Evolutionary conservation across 257 asterid genomes (phyloP).

Genomic region (Handroanthus guayacan): DNA sequence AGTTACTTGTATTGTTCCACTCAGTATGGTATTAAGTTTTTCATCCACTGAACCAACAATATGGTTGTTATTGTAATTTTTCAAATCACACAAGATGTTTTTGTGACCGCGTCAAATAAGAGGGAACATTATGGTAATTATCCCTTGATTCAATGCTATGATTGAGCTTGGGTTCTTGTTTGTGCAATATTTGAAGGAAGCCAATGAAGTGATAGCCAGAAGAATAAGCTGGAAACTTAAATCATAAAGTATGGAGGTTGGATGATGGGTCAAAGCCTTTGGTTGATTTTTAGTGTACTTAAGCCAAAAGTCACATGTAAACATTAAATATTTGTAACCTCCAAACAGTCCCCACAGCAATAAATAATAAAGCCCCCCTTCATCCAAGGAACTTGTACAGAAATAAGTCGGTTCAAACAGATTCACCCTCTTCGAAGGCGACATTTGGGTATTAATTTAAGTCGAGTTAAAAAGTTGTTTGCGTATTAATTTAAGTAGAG

Average conservation of each 20-base stretch:
- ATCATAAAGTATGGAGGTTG: not conserved
- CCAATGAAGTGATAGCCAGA: not conserved
- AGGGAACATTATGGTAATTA: no score
- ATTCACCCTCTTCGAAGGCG: not conserved
- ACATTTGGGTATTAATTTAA: no score
- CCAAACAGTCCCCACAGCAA: constrained; percentile 38
- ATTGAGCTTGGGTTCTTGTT: not conserved
- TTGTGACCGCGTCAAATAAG: no score
- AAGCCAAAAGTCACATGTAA: constrained; percentile 36
- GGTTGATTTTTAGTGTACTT: constrained; percentile 33
- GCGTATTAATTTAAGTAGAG: no score
- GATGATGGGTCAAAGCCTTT: not conserved
- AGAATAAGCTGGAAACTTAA: not conserved
- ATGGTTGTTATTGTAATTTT: no score
- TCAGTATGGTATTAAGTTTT: no score
- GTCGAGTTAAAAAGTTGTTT: no score
- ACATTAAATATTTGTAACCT: constrained; percentile 43
- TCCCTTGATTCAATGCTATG: not conserved
- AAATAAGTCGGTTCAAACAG: constrained; percentile 26
- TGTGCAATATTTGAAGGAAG: not conserved
- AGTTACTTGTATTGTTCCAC: no score
- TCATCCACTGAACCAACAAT: no score
- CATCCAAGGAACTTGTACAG: constrained; percentile 29
- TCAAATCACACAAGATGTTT: no score
- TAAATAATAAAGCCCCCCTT: not conserved